Base-by-base conservation (phyloP, 208 protist genomes). In the Trypanosoma mega region DNA sequence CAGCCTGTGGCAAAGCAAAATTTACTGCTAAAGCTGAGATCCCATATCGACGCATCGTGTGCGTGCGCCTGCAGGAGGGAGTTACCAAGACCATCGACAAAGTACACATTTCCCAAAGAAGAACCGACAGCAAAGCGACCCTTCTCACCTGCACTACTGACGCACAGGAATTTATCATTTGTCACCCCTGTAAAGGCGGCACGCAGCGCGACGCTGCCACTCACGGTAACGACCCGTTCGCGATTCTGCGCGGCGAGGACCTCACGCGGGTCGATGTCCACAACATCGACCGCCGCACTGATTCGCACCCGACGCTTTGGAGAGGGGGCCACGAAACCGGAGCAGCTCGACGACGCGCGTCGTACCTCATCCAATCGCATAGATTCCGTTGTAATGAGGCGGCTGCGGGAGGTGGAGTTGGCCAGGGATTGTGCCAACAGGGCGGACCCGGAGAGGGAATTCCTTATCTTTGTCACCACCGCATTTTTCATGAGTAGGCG, bases 91-190 rank as follows among this genome's bases (percentile, higher is more conserved):
- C 69, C 65, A 53, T 93, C 86, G 3, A 93, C 50, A 57, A 93
- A 89, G 79, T 93, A 93, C 4, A 93, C 71, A 59, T 93, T 90
- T 46, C 86, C 86, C 58, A 80, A 70, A 16, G 78, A 84, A 5
- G 80, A 89, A 55, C 86, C 82, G 16, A 93, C 78, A 3, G 86
- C 86, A 68, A 87, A 85, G 52, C 82, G 86, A 23, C 80, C 80
- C 3, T 57, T 43, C 50, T 82, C 82, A 6, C 78, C 82, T 21
- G 80, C 86, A 29, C 59, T 74, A 36, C 57, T 57, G 16, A 90
- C 72, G 67, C 86, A 90, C 12, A 93, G 74, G 49, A 93, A 93
- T 56, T 86, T 93, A 62, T 93, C 86, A 29, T 71, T 70, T 16
- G 64, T 45, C 3, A 90, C 72, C 18, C 82, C 86, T 34, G 62